A percentile compares a stretch with the other conserved stretches of the same genome.
Conservation (phyloP, 768 basidiomycete genomes). For the Phanerodontia chrysosporium region DNA sequence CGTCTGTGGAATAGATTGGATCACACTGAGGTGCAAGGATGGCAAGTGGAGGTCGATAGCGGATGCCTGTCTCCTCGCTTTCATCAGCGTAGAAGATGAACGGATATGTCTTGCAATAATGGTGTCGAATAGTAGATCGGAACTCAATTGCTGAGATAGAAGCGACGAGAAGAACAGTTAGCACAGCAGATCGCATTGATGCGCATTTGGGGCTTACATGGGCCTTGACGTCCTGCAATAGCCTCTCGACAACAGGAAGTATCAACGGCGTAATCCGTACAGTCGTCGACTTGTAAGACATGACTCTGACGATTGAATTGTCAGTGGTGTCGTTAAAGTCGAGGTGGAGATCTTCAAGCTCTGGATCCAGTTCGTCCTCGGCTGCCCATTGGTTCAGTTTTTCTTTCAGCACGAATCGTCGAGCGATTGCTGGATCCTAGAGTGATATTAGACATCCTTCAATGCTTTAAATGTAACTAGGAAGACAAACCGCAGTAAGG, state of each 20-base stretch:
- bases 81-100: constrained; percentile 21
- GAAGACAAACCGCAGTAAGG: constrained; percentile 35
- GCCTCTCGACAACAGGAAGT: constrained; percentile 34
- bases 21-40: constrained; percentile 34
- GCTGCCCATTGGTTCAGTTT: not conserved
- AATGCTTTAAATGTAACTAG: not conserved
- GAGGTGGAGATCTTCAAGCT: not conserved
- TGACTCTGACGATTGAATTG: constrained; percentile 39
- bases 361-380: not conserved
- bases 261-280: constrained; percentile 55
- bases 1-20: constrained; percentile 25
- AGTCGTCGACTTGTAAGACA: constrained; percentile 32
- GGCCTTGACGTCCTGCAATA: constrained; percentile 45
- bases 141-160: constrained; percentile 29
- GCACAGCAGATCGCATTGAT: not conserved
- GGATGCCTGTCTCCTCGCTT: not conserved
- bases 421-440: not conserved
- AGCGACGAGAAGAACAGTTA: not conserved
- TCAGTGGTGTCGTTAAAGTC: constrained; percentile 3
- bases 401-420: not conserved
- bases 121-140: constrained; percentile 36
- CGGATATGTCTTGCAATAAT: constrained; percentile 39
- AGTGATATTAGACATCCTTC: not conserved
- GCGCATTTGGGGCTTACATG: constrained; percentile 33
- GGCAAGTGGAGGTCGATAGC: constrained; percentile 41